A percentile compares a stretch with the other conserved stretches of the same genome.
These are phyloP conservation scores for Tetrahymena thermophila DNA, from an alignment of 73 alveolate species.

Conservation along the genomic window DNA sequence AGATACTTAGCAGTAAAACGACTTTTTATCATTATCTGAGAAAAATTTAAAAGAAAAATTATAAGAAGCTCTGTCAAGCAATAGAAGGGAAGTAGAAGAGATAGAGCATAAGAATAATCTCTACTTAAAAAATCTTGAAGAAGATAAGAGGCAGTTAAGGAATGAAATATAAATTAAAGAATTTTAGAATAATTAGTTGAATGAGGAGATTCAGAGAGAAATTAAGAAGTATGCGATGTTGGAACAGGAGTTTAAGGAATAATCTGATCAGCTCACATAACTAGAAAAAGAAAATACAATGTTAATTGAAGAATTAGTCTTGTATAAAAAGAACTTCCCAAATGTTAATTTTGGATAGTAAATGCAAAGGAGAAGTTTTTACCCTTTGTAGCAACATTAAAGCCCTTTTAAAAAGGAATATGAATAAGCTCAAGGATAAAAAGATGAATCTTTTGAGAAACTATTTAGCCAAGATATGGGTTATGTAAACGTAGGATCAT, in stretches of 20 bases:
- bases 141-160: neutral
- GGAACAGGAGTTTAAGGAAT: neutral
- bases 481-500: neutral
- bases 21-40: neutral
- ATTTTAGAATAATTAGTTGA: neutral
- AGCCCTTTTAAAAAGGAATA: neutral
- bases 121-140: neutral
- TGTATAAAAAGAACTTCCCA: neutral
- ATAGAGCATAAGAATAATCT: neutral
- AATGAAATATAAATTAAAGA: neutral
- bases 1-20: neutral
- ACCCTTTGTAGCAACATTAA: neutral
- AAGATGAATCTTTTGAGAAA: neutral
- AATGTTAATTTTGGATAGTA: neutral
- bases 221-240: neutral
- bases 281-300: neutral
- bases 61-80: neutral
- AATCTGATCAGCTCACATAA: neutral
- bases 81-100: neutral
- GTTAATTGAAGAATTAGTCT: neutral
- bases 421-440: neutral
- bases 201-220: neutral
- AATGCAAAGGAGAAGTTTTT: neutral
- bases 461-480: neutral
- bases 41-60: neutral